Base-by-base conservation (phyloP, 768 basidiomycete genomes). In the Panaeolus cyanescens region DNA sequence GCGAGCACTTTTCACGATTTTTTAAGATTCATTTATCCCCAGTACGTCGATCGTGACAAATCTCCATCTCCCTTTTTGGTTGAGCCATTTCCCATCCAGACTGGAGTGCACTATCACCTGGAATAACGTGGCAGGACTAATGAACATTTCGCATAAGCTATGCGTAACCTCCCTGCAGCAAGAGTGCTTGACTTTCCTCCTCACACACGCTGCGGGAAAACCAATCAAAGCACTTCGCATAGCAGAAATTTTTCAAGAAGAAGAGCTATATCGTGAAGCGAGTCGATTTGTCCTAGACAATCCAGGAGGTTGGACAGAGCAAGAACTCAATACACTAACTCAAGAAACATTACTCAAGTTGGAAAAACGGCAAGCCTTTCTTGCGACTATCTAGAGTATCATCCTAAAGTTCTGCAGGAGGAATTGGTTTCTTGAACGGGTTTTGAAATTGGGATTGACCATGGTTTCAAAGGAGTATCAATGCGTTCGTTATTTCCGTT, bases 341-440 rank as follows among this genome's bases (percentile, higher is more conserved):
- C 85, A 88, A 56, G 89, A 90, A 59, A 98, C 96, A 0, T 79
- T 92, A 10, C 78, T 96, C 56, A 96, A 95, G 70, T 84, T 98
- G 25, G 95, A 96, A 74, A 93, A 93, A 73, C 80, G 93, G 91
- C 86, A 60, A 42, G 79, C 71, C 15, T 40, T 15, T n/a, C 53
- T 3, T 39, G 32, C 36, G n/a, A 13, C 19, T 34, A 12, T 31
- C 13, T 6, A 19, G 54, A 13, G 40, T 25, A 28, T 53, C 31
- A 31, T 60, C 50, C 36, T 56, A 28, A n/a, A 22, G 17, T 57
- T 54, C 3, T 28, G 4, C 17, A 93, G 94, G 33, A 85, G 96
- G 60, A 96, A 89, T 58, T 97, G 95, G 95, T 97, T 97, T 76
- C 83, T 97, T 19, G 96, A 98, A 72, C 87, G 96, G 19, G 91